Evolutionary conservation across 2,329 filamentous ascomycete species (phyloP), one percentile per base, ranked within the genome.

Genomic region (Colletotrichum sp.): DNA sequence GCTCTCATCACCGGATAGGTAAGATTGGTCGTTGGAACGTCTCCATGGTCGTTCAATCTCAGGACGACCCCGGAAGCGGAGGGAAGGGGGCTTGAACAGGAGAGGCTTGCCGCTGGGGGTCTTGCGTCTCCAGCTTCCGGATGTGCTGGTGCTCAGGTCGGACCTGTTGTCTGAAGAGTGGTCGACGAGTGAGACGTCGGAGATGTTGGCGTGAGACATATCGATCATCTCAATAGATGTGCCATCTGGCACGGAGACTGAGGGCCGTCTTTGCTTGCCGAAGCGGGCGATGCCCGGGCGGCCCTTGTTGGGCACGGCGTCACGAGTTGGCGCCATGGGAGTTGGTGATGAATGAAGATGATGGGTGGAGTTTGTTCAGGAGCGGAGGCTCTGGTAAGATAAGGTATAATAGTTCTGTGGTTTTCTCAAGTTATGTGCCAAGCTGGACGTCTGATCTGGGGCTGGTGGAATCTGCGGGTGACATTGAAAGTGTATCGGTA

Each of bases 361-460:
- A 61, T 43, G 56, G 24, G 34, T 67, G 69, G 43, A 26, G 69
- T 73, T 32, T 16, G 26, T 13, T 63, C 32, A 72, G 14, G 63
- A 68, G 43, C 56, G 14, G 52, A 34, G 16, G 58, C 43, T 56
- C 32, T 63, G 63, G 24, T 34, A 63, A 63, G 48, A 43, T 43
- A 34, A 68, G 58, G 21, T 52, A 43, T 9, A 28, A 28, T 72
- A 52, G 56, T 38, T 67, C 16, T 62, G 24, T 71, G 61, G 34
- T 59, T 73, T 68, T 75, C 73, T 75, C 69, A 75, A 75, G 63
- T 68, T 75, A 75, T 64, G 73, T 75, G 73, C 73, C 73, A 75
- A 75, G 73, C 73, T 75, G 73, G 73, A 75, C 34, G 73, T 73
- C 73, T 67, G 69, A 75, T 75, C 73, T 75, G 73, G 69, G 73